phyloP scores from a whole-genome alignment of 2,329 filamentous ascomycete genomes.

The Trichoderma sp. region DNA sequence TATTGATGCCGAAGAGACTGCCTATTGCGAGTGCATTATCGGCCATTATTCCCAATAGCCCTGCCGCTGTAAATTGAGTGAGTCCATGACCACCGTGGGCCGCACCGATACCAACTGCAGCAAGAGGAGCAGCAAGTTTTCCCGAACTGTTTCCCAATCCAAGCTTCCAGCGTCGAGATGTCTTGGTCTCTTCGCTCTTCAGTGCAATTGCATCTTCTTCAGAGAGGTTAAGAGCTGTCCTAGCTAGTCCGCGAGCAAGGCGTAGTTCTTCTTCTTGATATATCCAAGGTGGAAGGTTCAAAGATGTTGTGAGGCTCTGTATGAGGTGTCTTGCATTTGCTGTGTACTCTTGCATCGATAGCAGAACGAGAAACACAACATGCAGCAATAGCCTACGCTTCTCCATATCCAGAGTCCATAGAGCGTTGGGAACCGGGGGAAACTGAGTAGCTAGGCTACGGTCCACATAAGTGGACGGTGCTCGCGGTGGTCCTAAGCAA shows the following conservation, averaged over 20 bases:
- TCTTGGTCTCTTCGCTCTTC: constrained; percentile 61
- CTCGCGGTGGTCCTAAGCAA: constrained; percentile 42
- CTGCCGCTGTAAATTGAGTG: constrained; percentile 71
- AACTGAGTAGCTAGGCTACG: constrained; percentile 53
- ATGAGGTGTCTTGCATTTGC: constrained; percentile 73
- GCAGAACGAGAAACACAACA: constrained; percentile 67
- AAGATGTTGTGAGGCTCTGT: constrained; percentile 67
- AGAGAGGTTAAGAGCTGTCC: constrained; percentile 61
- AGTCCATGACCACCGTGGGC: constrained; percentile 77
- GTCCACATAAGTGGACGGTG: constrained; percentile 47
- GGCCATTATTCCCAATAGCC: constrained; percentile 76
- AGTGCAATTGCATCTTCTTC: constrained; percentile 36
- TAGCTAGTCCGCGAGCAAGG: constrained; percentile 72
- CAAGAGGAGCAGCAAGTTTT: constrained; percentile 74
- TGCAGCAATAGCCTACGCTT: constrained; percentile 71
- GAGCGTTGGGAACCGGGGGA: constrained; percentile 59
- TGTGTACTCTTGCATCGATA: constrained; percentile 77
- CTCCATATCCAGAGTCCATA: constrained; percentile 60
- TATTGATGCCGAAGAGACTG: constrained; percentile 88
- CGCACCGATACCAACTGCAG: constrained; percentile 76
- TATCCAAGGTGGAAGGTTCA: constrained; percentile 65
- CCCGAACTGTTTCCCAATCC: constrained; percentile 52
- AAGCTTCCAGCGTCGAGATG: constrained; percentile 71
- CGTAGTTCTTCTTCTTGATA: constrained; percentile 73
- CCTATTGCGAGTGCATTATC: constrained; percentile 80